These are phyloP conservation scores for Globisporangium ultimum DNA, from an alignment of 352 stramenopile species.

Conservation along the genomic window DNA sequence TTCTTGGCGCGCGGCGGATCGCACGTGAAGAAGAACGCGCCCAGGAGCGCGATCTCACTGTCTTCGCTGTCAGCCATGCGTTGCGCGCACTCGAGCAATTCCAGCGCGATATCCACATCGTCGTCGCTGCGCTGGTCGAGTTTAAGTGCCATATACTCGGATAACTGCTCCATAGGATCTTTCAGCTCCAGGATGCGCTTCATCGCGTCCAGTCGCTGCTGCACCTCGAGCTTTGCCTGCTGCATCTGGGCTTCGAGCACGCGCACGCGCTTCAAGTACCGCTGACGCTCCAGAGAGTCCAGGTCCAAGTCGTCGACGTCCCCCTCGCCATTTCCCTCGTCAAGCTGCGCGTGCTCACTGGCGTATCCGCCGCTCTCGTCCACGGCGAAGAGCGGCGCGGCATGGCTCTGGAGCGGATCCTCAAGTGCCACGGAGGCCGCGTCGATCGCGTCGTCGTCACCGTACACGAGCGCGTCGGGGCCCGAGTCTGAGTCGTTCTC, in stretches of 20 bases:
- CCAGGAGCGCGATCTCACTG: slow-evolving; percentile 53
- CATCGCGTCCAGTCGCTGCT: slow-evolving; percentile 51
- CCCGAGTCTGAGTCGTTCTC: slow-evolving; percentile 32
- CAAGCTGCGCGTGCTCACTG: not conserved
- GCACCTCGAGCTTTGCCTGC: slow-evolving; percentile 24
- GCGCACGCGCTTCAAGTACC: slow-evolving; percentile 35
- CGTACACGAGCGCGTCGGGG: slow-evolving; percentile 41
- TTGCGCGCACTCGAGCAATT: slow-evolving; percentile 51
- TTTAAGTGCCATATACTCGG: slow-evolving; percentile 55
- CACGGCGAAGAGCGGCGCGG: slow-evolving; percentile 13
- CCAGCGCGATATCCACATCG: slow-evolving; percentile 31
- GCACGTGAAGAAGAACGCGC: slow-evolving; percentile 59
- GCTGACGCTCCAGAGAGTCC: slow-evolving; percentile 33
- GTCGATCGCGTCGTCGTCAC: slow-evolving; percentile 38
- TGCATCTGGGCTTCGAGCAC: slow-evolving; percentile 42
- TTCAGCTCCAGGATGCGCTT: slow-evolving; percentile 48
- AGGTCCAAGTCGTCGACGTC: not conserved
- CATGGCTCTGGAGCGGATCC: slow-evolving; percentile 27
- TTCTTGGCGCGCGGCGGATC: slow-evolving; percentile 20
- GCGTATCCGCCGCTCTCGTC: slow-evolving; percentile 15
- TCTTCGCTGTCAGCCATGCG: slow-evolving; percentile 41
- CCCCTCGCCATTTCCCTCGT: not conserved
- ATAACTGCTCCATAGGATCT: slow-evolving; percentile 57
- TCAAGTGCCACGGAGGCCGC: slow-evolving; percentile 3
- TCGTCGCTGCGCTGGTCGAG: slow-evolving; percentile 29